phyloP scores from a whole-genome alignment of 768 basidiomycete genomes.

The Amanita pallidorosea region DNA sequence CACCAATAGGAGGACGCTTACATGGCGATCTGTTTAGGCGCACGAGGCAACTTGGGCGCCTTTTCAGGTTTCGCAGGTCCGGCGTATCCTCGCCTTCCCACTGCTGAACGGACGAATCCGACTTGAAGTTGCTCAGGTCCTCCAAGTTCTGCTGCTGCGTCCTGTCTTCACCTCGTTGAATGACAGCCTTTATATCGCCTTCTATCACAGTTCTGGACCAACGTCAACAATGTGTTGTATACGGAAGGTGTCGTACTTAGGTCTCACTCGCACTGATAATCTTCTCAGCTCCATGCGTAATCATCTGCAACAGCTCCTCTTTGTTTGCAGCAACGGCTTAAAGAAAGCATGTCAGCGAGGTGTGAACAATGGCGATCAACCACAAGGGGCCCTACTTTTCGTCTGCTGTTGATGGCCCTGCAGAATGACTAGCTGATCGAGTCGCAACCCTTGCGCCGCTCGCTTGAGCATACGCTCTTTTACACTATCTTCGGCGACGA shows the following conservation, averaged over 20 bases:
- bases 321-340: conserved; percentile 79
- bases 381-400: conserved; percentile 46
- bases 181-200: no score
- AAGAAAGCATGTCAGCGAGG: conserved; percentile 1
- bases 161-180: no score
- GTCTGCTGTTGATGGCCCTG: conserved; percentile 78
- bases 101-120: conserved; percentile 79
- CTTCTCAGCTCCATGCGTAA: no score
- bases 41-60: conserved; percentile 70
- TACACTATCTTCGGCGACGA: conserved; percentile 91
- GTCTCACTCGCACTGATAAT: no score
- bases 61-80: conserved; percentile 75
- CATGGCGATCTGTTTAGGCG: conserved; percentile 83
- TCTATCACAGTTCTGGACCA: no score
- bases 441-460: conserved; percentile 87
- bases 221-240: no score
- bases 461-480: conserved; percentile 93
- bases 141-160: no score
- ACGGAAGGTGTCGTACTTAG: no score
- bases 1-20: conserved; percentile 26
- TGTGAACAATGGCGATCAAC: not conserved
- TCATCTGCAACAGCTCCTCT: conserved; percentile 97
- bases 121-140: no score
- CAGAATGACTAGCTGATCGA: no score
- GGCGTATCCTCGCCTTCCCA: conserved; percentile 96